These are phyloP conservation scores for Sporothrix brasiliensis DNA, from an alignment of 2,329 filamentous ascomycete genomes.

Conservation along the genomic window DNA sequence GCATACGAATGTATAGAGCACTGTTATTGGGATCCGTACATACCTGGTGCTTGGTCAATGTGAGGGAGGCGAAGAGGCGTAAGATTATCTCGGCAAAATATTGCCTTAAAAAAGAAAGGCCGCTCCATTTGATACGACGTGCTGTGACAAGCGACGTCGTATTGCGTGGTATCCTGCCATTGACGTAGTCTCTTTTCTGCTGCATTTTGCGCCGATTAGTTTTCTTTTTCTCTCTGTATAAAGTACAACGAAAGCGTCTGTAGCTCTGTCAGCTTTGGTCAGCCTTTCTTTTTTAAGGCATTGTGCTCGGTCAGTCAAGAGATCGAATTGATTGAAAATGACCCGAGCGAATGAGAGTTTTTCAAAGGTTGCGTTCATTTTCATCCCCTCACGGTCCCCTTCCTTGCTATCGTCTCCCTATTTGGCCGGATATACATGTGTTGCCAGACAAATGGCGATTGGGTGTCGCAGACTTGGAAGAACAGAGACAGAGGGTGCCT, in stretches of 20 bases:
- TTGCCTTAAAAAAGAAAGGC: not conserved
- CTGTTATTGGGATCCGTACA: too few relatives aligned
- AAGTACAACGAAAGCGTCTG: not conserved
- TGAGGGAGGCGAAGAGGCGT: not conserved
- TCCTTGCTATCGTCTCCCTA: not conserved
- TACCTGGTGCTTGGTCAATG: too few relatives aligned
- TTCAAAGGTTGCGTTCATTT: not conserved
- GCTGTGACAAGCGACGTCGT: constrained; percentile 18
- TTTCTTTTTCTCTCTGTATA: not conserved
- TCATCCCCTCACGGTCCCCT: not conserved
- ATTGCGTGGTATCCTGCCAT: constrained; percentile 7
- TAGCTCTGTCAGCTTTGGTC: constrained; percentile 7
- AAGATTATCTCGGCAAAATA: not conserved
- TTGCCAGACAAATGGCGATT: too few relatives aligned
- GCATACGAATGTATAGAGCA: too few relatives aligned
- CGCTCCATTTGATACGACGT: constrained; percentile 18
- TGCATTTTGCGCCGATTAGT: not conserved
- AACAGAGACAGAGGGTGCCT: too few relatives aligned
- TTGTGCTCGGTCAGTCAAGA: not conserved
- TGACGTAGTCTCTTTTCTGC: not conserved
- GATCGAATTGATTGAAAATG: constrained; percentile 6
- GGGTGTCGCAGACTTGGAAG: too few relatives aligned
- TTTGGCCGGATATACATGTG: too few relatives aligned
- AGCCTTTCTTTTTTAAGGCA: constrained; percentile 1
- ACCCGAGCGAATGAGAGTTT: not conserved